These are phyloP conservation scores for Colletotrichum camelliae DNA, from an alignment of 2,329 filamentous ascomycete species.

Conservation along the genomic window DNA sequence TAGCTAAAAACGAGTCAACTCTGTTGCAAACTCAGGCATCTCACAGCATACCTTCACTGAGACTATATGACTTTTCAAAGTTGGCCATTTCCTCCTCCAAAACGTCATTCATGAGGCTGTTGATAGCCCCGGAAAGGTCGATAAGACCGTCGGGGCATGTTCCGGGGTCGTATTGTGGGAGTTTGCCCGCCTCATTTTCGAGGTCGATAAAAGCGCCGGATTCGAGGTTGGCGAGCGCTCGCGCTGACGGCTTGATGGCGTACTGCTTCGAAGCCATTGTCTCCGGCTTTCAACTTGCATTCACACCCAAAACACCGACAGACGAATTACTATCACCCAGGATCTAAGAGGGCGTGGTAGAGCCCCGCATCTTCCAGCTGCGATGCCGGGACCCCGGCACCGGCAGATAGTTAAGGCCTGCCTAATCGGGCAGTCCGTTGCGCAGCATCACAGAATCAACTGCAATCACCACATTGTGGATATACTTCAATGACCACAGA, in stretches of 20 bases:
- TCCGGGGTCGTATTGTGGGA: background rate
- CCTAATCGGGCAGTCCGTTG: background rate
- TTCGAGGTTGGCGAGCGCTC: background rate
- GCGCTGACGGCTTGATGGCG: background rate
- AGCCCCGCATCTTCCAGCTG: background rate
- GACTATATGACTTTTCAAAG: background rate
- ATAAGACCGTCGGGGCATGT: background rate
- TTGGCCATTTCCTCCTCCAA: background rate
- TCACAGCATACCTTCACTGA: background rate
- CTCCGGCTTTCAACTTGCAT: background rate
- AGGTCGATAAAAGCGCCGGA: background rate
- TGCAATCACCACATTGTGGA: background rate
- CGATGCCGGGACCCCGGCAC: background rate
- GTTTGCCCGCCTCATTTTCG: background rate
- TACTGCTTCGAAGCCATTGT: background rate
- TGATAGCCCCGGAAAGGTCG: slow-evolving; percentile 1
- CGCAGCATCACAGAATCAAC: background rate
- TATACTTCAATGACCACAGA: background rate
- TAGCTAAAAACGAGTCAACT: background rate
- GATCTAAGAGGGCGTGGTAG: background rate
- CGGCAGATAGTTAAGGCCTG: background rate
- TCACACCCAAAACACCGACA: fast-evolving
- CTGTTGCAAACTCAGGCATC: background rate
- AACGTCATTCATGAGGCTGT: background rate
- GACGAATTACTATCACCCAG: background rate